Conservation (phyloP, 768 basidiomycete species). For the Leccinum disarticulatum region DNA sequence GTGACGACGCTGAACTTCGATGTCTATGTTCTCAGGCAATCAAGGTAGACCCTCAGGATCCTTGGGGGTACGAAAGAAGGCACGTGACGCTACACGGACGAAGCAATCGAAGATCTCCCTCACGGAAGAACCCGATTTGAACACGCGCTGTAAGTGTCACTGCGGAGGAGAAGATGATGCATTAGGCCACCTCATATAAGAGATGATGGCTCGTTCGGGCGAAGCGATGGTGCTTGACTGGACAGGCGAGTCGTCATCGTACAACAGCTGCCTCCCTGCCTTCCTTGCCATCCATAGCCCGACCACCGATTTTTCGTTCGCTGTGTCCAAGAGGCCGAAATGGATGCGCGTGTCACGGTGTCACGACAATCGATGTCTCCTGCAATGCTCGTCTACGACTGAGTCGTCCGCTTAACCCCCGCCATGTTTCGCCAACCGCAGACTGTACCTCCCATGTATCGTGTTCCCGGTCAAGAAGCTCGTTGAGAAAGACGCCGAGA, state of each 20-base stretch:
- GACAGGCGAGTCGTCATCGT: slow-evolving; percentile 10
- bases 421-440: slow-evolving; percentile 2
- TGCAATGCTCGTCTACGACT: background rate
- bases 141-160: background rate
- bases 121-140: background rate
- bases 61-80: slow-evolving; percentile 4
- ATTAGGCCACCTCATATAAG: slow-evolving; percentile 14
- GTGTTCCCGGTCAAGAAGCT: slow-evolving; percentile 7
- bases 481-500: background rate
- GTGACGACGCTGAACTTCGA: background rate
- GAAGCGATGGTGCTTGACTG: slow-evolving; percentile 11
- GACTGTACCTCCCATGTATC: slow-evolving; percentile 14
- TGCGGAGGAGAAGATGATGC: slow-evolving; percentile 11
- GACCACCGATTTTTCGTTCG: background rate
- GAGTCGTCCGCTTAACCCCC: background rate
- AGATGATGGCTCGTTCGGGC: slow-evolving; percentile 9
- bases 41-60: background rate
- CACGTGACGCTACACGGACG: slow-evolving; percentile 4
- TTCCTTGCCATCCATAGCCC: slow-evolving; percentile 1
- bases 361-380: background rate
- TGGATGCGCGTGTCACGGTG: background rate
- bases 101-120: slow-evolving; percentile 8
- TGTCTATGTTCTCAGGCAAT: background rate
- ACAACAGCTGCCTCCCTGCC: slow-evolving; percentile 17
- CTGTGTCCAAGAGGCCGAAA: background rate